These are phyloP conservation scores for Rhizoclosmatium sp. DNA, from an alignment of 192 early-diverging fungal species.

Conservation along the genomic window DNA sequence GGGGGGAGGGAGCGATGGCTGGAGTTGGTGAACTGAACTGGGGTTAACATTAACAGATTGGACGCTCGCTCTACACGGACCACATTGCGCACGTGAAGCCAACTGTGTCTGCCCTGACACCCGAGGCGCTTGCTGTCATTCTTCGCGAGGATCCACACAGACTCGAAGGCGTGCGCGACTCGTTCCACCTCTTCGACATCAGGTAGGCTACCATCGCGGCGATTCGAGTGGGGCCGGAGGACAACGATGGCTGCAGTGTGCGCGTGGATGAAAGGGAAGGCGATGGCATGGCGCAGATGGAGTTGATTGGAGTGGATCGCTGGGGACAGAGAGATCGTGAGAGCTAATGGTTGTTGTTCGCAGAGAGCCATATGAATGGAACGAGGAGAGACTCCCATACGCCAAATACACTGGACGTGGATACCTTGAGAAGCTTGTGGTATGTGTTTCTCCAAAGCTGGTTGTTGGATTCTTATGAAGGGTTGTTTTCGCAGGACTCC, in stretches of 20 bases:
- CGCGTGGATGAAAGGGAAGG: background rate
- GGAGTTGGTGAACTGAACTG: background rate
- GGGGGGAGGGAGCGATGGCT: background rate
- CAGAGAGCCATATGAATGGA: slow-evolving; percentile 66
- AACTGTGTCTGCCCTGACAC: slow-evolving; percentile 48
- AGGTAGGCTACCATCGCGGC: slow-evolving; percentile 32
- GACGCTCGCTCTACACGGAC: slow-evolving; percentile 44
- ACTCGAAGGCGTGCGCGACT: slow-evolving; percentile 30
- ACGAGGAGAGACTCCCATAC: slow-evolving; percentile 58
- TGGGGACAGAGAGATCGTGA: no score
- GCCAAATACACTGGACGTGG: slow-evolving; percentile 61
- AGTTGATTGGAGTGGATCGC: no score
- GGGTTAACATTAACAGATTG: background rate
- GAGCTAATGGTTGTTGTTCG: no score
- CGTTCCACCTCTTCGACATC: slow-evolving; percentile 56
- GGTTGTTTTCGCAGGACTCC: slow-evolving; percentile 46
- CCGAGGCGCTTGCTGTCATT: slow-evolving; percentile 35
- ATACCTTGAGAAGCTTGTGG: slow-evolving; percentile 59
- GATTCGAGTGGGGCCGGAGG: background rate
- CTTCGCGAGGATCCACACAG: slow-evolving; percentile 35
- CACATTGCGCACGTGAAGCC: slow-evolving; percentile 40
- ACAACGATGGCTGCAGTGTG: background rate
- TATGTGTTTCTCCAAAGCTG: slow-evolving; percentile 35
- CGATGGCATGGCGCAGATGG: background rate
- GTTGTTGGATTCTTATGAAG: background rate